These are phyloP conservation scores for Mrakiaceae sp. DNA, from an alignment of 1,284 basidiomycete species.

Conservation along the genomic window DNA sequence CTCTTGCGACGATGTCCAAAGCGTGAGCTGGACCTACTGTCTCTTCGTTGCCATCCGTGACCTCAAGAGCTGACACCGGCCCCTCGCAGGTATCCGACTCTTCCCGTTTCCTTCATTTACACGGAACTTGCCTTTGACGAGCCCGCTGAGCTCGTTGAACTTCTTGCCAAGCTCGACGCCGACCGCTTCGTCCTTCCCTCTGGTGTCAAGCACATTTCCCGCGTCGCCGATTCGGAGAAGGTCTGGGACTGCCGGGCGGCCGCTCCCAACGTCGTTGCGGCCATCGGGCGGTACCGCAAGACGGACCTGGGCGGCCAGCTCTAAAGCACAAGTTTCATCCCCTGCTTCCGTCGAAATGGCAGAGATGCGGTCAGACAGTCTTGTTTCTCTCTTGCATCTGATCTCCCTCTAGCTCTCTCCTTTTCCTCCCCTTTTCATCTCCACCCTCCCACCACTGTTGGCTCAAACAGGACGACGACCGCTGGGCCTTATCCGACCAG, in stretches of 20 bases:
- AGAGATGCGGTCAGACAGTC: no score
- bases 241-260: conserved; percentile 43
- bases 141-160: conserved; percentile 51
- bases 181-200: conserved; percentile 47
- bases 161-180: conserved; percentile 59
- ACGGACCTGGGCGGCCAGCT: conserved; percentile 45
- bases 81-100: conserved; percentile 54
- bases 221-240: conserved; percentile 21
- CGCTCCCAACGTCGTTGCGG: conserved; percentile 33
- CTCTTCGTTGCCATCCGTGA: not conserved
- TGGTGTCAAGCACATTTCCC: conserved; percentile 12
- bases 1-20: conserved; percentile 80
- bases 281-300: conserved; percentile 37
- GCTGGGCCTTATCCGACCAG: no score
- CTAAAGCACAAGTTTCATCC: conserved; percentile 11
- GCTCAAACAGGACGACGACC: no score
- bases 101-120: conserved; percentile 66
- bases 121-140: conserved; percentile 75
- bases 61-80: conserved; percentile 5
- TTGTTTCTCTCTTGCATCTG: no score
- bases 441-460: no score
- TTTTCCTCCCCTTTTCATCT: no score
- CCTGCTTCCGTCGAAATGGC: no score
- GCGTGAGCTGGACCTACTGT: conserved; percentile 48
- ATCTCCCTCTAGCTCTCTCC: no score